Evolutionary conservation across 352 stramenopile species (phyloP), one percentile per base, ranked within the genome.

Genomic region (Saprolegnia diclina): DNA sequence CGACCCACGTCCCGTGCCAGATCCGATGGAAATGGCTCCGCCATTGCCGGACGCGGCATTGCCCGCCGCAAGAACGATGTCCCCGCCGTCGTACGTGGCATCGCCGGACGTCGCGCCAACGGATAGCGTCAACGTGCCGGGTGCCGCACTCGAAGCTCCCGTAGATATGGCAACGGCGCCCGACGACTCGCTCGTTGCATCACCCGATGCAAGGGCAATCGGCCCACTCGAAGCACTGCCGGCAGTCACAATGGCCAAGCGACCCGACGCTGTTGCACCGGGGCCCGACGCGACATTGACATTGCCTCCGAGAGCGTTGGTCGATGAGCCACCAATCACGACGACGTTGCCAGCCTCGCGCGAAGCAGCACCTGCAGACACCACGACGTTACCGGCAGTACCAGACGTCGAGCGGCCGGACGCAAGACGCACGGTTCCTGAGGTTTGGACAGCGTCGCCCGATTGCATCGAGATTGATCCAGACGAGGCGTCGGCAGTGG

Each of bases 271-370:
- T 48, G 42, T 3, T 1, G 13, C 42, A 48, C 42, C 42, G 18
- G 42, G 1, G 18, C 42, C 42, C 42, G 42, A 48, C 56, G 64
- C 65, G 18, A 87, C 16, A 55, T 46, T 16, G 64, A 86, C 71
- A n/a, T 55, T 65, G 52, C 81, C 81, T 38, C 78, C 81, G 69
- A 81, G 57, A 66, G 86, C 81, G 16, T 53, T 74, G 2, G 14
- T 37, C 45, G 70, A 63, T 50, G 79, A 82, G 5, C 71, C 71
- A 56, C 81, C 81, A 26, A 76, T n/a, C 11, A 48, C 18, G 13
- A 7, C 11, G 7, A 48, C 42, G 11, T 48, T 10, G 42, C 42
- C 42, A n/a, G 42, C 42, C 42, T 48, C 13, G 18, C 11, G 42
- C 11, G 7, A 14, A 11, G 42, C 42, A n/a, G 42, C 42, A 48